phyloP scores from a whole-genome alignment of 169 alveolate genomes.

The Cryptosporidium sp. region DNA sequence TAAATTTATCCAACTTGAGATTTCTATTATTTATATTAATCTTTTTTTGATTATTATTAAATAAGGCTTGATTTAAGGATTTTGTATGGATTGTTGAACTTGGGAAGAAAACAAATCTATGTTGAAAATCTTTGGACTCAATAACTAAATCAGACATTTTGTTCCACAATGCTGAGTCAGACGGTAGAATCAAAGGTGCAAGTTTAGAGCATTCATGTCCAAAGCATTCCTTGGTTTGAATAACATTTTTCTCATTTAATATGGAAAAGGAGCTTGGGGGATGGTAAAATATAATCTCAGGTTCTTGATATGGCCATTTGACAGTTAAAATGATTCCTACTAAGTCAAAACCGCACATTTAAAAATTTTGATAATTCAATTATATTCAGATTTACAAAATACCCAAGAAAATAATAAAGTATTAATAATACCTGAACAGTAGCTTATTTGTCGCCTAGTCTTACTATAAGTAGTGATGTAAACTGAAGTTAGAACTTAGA shows the following conservation, averaged over 20 bases:
- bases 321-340: conserved; percentile 59
- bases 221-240: conserved; percentile 32
- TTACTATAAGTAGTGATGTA: not conserved
- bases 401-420: not conserved
- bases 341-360: conserved; percentile 10
- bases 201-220: conserved; percentile 54
- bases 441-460: not conserved
- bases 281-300: conserved; percentile 46
- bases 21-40: not conserved
- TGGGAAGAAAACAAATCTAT: conserved; percentile 56
- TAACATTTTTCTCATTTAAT: not conserved
- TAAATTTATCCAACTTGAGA: not conserved
- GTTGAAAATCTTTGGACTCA: conserved; percentile 33
- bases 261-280: not conserved
- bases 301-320: conserved; percentile 74
- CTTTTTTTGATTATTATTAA: not conserved
- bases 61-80: not conserved
- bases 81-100: not conserved
- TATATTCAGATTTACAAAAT: not conserved
- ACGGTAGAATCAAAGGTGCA: conserved; percentile 65
- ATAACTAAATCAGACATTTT: conserved; percentile 61
- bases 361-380: not conserved
- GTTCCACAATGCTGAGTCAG: conserved; percentile 53
- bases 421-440: not conserved
- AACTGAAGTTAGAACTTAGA: not conserved